Percentiles rank a stretch among this genome's conserved stretches.
Conservation (phyloP, 805 yeast genomes). For the Saccharomycopsis javanensis region DNA sequence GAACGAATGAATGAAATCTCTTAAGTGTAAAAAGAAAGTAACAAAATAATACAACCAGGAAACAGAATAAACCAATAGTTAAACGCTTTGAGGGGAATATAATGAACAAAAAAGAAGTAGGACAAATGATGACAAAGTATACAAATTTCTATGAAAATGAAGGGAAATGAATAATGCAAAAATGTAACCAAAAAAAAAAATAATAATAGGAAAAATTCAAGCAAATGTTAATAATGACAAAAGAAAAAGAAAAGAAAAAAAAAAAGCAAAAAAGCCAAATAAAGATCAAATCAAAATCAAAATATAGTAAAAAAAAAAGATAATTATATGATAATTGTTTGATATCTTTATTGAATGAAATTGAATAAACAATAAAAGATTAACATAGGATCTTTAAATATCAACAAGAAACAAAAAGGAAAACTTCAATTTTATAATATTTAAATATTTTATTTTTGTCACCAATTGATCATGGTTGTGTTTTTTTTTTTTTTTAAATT, state of each 20-base stretch:
- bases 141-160: not conserved
- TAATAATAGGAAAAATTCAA: not conserved
- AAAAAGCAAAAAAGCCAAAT: not conserved
- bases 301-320: too few species aligned
- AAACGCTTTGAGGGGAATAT: not conserved
- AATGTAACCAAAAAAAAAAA: not conserved
- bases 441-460: too few species aligned
- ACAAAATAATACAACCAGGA: not conserved
- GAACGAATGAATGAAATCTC: not conserved
- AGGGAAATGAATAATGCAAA: not conserved
- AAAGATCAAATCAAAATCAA: too few species aligned
- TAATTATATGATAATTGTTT: too few species aligned
- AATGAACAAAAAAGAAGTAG: not conserved
- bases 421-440: too few species aligned
- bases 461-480: too few species aligned
- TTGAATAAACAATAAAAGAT: too few species aligned
- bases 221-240: not conserved
- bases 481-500: too few species aligned
- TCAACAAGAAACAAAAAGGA: too few species aligned
- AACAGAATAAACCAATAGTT: not conserved
- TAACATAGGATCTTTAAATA: too few species aligned
- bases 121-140: not conserved
- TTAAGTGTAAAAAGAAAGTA: not conserved
- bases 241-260: not conserved
- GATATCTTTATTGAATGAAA: too few species aligned